Conservation (phyloP, 805 yeast genomes). For the Lipomyces yamadae region DNA sequence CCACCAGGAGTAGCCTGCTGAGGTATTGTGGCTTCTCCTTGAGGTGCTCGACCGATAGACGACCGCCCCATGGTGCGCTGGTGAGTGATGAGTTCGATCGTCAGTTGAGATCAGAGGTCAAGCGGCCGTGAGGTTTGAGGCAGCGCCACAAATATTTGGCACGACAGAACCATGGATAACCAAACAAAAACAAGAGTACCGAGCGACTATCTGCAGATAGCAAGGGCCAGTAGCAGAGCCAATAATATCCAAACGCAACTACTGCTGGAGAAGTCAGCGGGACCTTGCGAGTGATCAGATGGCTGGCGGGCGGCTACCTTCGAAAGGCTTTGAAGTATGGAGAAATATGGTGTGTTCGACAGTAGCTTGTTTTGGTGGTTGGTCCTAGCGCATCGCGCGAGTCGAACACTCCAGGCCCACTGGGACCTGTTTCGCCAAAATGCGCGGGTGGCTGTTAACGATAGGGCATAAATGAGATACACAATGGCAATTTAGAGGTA, state of each 20-base stretch:
- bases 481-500: not conserved
- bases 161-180: not conserved
- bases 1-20: not conserved
- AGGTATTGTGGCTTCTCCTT: not conserved
- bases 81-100: not conserved
- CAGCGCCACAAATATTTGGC: not conserved
- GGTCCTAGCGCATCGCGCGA: constrained; percentile 8
- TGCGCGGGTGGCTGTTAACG: constrained; percentile 3
- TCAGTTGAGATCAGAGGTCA: not conserved
- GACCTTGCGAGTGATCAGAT: not conserved
- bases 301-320: not conserved
- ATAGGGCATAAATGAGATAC: not conserved
- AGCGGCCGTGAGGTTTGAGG: not conserved
- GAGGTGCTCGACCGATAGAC: not conserved
- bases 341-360: constrained; percentile 18
- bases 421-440: constrained; percentile 20
- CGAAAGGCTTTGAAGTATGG: not conserved
- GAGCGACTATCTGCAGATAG: not conserved
- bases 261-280: not conserved
- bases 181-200: not conserved
- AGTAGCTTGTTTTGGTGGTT: constrained; percentile 22
- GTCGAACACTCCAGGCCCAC: not conserved
- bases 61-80: constrained; percentile 2
- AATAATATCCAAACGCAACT: not conserved
- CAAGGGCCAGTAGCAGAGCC: not conserved